phyloP scores from a whole-genome alignment of 2,329 filamentous ascomycete species.

The Westerdykella aurantiaca region DNA sequence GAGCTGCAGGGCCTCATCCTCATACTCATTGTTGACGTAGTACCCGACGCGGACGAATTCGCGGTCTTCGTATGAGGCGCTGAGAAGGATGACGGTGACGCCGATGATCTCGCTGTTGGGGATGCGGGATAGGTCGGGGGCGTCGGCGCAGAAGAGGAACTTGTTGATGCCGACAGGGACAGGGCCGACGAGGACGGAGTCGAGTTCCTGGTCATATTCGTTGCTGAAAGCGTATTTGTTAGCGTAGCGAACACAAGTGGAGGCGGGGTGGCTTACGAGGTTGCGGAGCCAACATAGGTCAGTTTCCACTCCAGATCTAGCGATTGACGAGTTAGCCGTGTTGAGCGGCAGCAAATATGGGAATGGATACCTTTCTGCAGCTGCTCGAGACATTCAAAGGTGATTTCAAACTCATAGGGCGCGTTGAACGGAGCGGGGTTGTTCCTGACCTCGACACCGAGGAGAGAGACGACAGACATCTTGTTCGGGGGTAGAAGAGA shows the following conservation, averaged over 20 bases:
- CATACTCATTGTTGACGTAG: conserved; percentile 99
- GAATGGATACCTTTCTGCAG: conserved; percentile 71
- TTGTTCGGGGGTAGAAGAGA: conserved; percentile 25
- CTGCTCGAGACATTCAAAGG: conserved; percentile 93
- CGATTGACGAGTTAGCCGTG: conserved; percentile 11
- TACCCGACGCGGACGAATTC: conserved; percentile 98
- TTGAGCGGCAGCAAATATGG: background rate
- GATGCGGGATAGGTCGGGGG: conserved; percentile 84
- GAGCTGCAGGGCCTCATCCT: conserved; percentile 78
- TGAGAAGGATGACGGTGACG: conserved; percentile 93
- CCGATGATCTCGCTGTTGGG: conserved; percentile 92
- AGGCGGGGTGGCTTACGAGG: conserved; percentile 60
- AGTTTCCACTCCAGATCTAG: conserved; percentile 98
- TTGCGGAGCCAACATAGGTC: conserved; percentile 97
- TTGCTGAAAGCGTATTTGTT: conserved; percentile 52
- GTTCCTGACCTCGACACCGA: conserved; percentile 93
- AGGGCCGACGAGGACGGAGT: conserved; percentile 93
- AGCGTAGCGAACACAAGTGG: conserved; percentile 6
- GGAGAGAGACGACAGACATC: conserved; percentile 94
- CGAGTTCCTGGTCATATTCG: conserved; percentile 97
- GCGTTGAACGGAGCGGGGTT: conserved; percentile 93
- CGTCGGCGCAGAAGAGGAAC: conserved; percentile 93
- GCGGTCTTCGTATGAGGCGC: conserved; percentile 90
- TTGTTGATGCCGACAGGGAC: conserved; percentile 98
- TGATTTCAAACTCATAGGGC: conserved; percentile 96